Evolutionary conservation across 108 stramenopile species (phyloP).

Genomic region (Nannochloropsis oceanica): DNA sequence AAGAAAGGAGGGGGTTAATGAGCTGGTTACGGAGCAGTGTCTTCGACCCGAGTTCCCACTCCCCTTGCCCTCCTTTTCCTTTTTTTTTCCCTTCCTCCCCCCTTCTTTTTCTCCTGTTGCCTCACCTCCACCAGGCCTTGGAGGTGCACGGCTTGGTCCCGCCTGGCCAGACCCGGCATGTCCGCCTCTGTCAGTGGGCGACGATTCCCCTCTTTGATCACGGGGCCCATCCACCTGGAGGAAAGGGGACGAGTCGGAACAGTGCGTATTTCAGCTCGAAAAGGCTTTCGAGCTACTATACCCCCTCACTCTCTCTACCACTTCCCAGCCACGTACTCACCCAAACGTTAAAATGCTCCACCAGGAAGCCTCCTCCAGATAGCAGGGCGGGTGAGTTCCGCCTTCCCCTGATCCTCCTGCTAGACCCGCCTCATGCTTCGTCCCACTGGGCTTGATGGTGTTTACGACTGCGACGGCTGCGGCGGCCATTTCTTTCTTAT

Average conservation of each 20-base stretch:
- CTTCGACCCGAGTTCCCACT: not conserved
- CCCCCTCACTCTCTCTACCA: too few relatives aligned
- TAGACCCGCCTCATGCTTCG: too few relatives aligned
- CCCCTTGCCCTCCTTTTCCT: not conserved
- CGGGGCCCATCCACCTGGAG: not conserved
- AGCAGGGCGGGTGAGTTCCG: not conserved
- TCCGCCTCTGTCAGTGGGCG: not conserved
- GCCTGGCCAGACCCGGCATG: not conserved
- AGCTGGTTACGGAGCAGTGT: not conserved
- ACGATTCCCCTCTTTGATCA: not conserved
- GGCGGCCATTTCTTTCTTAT: too few relatives aligned
- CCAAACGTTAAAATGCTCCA: not conserved
- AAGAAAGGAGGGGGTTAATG: not conserved
- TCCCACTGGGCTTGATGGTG: too few relatives aligned
- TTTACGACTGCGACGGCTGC: too few relatives aligned
- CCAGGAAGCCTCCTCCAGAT: not conserved
- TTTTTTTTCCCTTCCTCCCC: not conserved
- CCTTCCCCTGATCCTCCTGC: not conserved
- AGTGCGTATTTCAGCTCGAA: too few relatives aligned
- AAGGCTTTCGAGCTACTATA: too few relatives aligned
- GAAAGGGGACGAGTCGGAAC: not conserved
- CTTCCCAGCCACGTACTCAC: not conserved
- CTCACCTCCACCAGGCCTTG: not conserved
- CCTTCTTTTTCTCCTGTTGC: not conserved
- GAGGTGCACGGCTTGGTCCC: not conserved